Evolutionary conservation across 2,329 filamentous ascomycete genomes (phyloP).

Genomic region (Colletotrichum sp.): DNA sequence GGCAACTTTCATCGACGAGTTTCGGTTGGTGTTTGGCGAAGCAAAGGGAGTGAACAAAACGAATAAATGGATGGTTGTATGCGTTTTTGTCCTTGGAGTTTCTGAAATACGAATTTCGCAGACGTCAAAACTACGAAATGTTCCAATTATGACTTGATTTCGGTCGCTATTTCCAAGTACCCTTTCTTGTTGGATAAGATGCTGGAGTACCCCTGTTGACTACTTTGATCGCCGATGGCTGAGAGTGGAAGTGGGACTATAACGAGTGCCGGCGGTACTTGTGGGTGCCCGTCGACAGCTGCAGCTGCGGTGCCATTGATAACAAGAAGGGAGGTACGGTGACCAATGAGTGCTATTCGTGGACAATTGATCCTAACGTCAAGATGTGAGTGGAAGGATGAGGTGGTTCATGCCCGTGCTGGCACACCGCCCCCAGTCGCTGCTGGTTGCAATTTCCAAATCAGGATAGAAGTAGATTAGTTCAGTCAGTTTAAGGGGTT

Average conservation of each 20-base stretch:
- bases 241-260: slow-evolving; percentile 22
- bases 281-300: slow-evolving; percentile 26
- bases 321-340: slow-evolving; percentile 29
- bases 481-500: too few species aligned
- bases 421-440: too few species aligned
- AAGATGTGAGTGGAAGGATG: too few species aligned
- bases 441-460: fast-evolving
- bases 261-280: slow-evolving; percentile 29
- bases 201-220: too few species aligned
- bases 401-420: too few species aligned
- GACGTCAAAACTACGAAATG: too few species aligned
- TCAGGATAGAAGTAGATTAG: fast-evolving
- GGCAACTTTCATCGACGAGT: background rate
- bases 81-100: too few species aligned
- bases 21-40: background rate
- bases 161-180: too few species aligned
- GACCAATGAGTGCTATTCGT: slow-evolving; percentile 22
- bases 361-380: slow-evolving; percentile 1
- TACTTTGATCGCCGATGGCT: background rate
- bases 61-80: fast-evolving
- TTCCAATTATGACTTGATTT: too few species aligned
- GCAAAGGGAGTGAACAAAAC: background rate
- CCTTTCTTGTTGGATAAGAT: too few species aligned
- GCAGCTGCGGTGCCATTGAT: slow-evolving; percentile 25
- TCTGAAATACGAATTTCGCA: too few species aligned